Evolutionary conservation across 208 protist genomes (phyloP), one percentile per base, ranked within the genome.

Genomic region (Trypanosoma avium): DNA sequence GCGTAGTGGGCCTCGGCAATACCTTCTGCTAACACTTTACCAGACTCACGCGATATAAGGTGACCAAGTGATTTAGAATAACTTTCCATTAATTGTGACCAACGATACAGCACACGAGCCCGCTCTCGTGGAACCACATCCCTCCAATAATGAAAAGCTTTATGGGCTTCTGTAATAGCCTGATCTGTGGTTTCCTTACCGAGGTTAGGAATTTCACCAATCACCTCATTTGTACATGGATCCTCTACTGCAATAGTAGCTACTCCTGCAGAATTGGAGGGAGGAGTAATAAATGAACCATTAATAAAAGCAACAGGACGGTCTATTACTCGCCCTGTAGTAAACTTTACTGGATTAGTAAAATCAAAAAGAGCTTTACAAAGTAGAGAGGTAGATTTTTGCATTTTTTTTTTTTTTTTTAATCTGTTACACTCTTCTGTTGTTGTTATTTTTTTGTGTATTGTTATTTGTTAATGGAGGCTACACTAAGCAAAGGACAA

Each of bases 41-140:
- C 91, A 17, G 77, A 88, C 68, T 96, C 91, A 10, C 84, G 73
- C 1, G 86, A 86, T 32, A 96, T 68, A 33, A 96, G 70, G 45
- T 30, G 73, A 33, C 75, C 86, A 32, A 96, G 52, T 2, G 60
- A 54, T 22, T 84, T 65, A 24, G 64, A 48, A 68, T 84, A 52
- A 60, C 71, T 54, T 40, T 63, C 56, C 69, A 96, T 78, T 8
- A 93, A 62, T 10, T 86, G 62, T 8, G 69, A 58, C 88, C 91
- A 96, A 12, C 73, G 67, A 15, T 77, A 82, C 17, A 96, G 64
- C 24, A 88, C 77, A 5, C 72, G 65, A 13, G 86, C 80, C 15
- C 91, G 80, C 49, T 87, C 67, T 7, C 57, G 58, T 2, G 88
- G 88, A 76, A 89, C 70, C 10, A 77, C 68, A n/a, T 79, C 43